These are phyloP conservation scores for Pseudocohnilembus persalinus DNA, from an alignment of 169 alveolate species.

Conservation along the genomic window DNA sequence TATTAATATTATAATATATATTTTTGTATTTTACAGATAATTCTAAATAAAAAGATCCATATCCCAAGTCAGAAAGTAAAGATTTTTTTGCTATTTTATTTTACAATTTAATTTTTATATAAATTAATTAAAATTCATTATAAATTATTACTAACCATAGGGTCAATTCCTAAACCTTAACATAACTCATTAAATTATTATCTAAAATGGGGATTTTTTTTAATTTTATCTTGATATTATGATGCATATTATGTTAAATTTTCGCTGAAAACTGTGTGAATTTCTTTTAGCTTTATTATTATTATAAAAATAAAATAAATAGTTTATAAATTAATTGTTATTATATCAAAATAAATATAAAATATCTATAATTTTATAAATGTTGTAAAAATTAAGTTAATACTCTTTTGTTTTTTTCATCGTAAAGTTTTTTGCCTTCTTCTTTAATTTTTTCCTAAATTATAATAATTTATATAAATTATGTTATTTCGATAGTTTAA, in stretches of 20 bases:
- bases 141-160: slow-evolving; percentile 26
- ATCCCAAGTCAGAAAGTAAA: slow-evolving; percentile 35
- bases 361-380: not conserved
- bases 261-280: slow-evolving; percentile 29
- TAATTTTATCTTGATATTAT: slow-evolving; percentile 32
- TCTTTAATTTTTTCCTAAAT: not conserved
- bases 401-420: not conserved
- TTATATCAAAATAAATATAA: too few relatives aligned
- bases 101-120: not conserved
- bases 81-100: slow-evolving; percentile 19
- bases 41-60: slow-evolving; percentile 46
- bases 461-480: too few relatives aligned
- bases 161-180: slow-evolving; percentile 38
- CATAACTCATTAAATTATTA: slow-evolving; percentile 36
- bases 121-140: not conserved
- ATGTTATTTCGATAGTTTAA: too few relatives aligned
- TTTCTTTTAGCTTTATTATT: not conserved
- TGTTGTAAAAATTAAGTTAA: too few relatives aligned
- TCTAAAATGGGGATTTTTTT: slow-evolving; percentile 41
- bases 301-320: too few relatives aligned
- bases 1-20: not conserved
- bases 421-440: not conserved
- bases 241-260: slow-evolving; percentile 34
- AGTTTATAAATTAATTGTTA: too few relatives aligned
- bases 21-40: slow-evolving; percentile 31